Base-by-base conservation (phyloP, 2,329 filamentous ascomycete species). In the Hawksworthiomyces lignivorus region DNA sequence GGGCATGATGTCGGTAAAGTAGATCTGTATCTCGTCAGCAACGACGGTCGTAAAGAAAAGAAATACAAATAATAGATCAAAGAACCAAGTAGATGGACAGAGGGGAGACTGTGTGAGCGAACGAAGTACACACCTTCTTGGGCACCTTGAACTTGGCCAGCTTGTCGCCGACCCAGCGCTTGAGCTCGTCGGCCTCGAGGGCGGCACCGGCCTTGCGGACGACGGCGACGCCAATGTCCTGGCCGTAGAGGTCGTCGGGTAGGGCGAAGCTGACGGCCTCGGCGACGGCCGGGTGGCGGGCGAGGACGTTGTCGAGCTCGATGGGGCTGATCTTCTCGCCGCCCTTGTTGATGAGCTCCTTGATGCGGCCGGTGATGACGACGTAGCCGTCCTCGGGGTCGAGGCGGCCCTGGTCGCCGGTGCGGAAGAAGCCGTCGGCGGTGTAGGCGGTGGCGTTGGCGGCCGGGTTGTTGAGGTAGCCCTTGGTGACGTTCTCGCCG, bases 291-390 rank as follows among this genome's bases (percentile, higher is more conserved):
- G 82, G 77, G 57, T 90, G 77, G 44, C 82, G 73, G n/a, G 82
- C 72, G 21, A 94, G 68, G 11, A 84, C 77, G 52, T 94, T 94
- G 68, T 94, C 87, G 26, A 94, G 70, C 64, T 94, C 87, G 42
- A 92, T 89, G 1, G 87, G 87, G 51, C 80, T 85, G 58, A 94
- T 92, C 68, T 92, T 92, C 67, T 94, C 87, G 46, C 87, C 87
- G 42, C 84, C 86, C 64, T 90, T 89, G 65, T 88, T 88, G 69
- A 94, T 94, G 39, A 94, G 70, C 64, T 94, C 87, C 71, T 94
- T 94, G 65, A 94, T 94, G 40, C 87, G 74, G n/a, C 87, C 87
- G 0, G 87, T 94, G 62, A 94, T 90, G 56, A 85, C 73, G 10
- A 94, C 68, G 57, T 92, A 94, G 46, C 86, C 85, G 52, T 92